Base-by-base conservation (phyloP, 140 eudicot genomes). In the Stevia rebaudiana region DNA sequence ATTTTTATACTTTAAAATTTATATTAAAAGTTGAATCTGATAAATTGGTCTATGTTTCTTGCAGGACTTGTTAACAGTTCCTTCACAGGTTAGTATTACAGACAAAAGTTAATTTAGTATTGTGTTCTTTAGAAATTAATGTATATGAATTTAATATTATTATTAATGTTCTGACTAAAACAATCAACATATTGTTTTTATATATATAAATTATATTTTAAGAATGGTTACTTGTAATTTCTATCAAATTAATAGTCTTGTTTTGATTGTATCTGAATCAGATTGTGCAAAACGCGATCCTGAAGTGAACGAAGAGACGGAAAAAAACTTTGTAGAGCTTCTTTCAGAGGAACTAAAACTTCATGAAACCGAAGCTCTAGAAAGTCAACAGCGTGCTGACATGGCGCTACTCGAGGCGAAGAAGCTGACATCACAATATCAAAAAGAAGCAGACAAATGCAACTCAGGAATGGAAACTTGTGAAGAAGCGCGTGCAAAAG, bases 391-490 rank as follows among this genome's bases (percentile, higher is more conserved):
- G 76, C 96, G 86, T 73, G 95, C 98, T 42, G 95, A 91, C 76
- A 85, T 83, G 92, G 87, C 95, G 19, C 76, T 91, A 30, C 92
- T 91, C 11, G 98, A 91, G 77, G 95, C 97, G 19, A 89, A 89
- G 59, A 89, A 91, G 78, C 65, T 91, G 77, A 83, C 98, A 11
- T 91, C 98, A 28, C 96, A 88, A 28, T 91, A 91, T 74, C 96
- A 87, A 70, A 91, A 91, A 49, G 98, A 91, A 79, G 98, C 98
- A 56, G 98, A 91, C 72, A 91, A 91, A 69, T 91, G 98, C 69
- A 91, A 91, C 66, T 91, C 98, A 3, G 98, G 98, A 49, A 91
- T 91, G 98, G 96, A 87, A 70, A 91, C 96, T 1, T 91, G 98
- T 54, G 98, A 91, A 78, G 96, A 84, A 77, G 98, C 98, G 47